Percentiles rank a stretch among this genome's conserved stretches.
phyloP scores from a whole-genome alignment of 495 filamentous ascomycete genomes.

The Chaetomium cochliodes region DNA sequence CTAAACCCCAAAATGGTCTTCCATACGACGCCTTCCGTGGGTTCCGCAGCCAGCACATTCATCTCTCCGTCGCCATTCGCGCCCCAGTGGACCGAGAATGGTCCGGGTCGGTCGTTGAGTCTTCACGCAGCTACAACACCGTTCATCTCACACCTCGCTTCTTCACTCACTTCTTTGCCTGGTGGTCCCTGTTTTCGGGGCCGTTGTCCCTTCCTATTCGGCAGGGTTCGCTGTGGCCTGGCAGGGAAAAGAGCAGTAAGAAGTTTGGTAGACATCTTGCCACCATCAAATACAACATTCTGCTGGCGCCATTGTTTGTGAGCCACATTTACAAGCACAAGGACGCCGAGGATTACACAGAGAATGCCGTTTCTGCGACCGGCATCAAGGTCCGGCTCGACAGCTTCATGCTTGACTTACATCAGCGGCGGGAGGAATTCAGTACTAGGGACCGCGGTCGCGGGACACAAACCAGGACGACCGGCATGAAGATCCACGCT shows the following conservation, averaged over 20 bases:
- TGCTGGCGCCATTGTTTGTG: slow-evolving; percentile 88
- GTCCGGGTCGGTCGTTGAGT: slow-evolving; percentile 66
- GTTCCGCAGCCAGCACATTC: slow-evolving; percentile 93
- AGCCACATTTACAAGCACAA: slow-evolving; percentile 99
- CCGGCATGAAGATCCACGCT: slow-evolving; percentile 90
- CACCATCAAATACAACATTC: slow-evolving; percentile 94
- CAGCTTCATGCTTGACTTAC: slow-evolving; percentile 92
- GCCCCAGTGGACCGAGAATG: slow-evolving; percentile 81
- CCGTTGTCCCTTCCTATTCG: slow-evolving; percentile 93
- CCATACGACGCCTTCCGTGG: slow-evolving; percentile 89
- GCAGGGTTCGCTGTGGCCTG: slow-evolving; percentile 87
- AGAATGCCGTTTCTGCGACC: slow-evolving; percentile 81
- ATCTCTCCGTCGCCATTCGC: slow-evolving; percentile 84
- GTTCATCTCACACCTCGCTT: slow-evolving; percentile 91
- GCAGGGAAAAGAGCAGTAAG: slow-evolving; percentile 91
- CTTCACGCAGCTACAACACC: slow-evolving; percentile 88
- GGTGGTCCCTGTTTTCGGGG: slow-evolving; percentile 96
- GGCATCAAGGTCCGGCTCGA: slow-evolving; percentile 91
- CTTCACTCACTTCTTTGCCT: slow-evolving; percentile 97
- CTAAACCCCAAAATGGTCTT: slow-evolving; percentile 55
- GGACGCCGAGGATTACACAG: slow-evolving; percentile 80
- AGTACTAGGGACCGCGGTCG: slow-evolving; percentile 70
- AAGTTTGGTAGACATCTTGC: slow-evolving; percentile 96
- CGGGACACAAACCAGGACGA: slow-evolving; percentile 73
- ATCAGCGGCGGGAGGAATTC: slow-evolving; percentile 91